Conservation (phyloP, 2,329 filamentous ascomycete genomes). For the Parastagonospora nodorum region DNA sequence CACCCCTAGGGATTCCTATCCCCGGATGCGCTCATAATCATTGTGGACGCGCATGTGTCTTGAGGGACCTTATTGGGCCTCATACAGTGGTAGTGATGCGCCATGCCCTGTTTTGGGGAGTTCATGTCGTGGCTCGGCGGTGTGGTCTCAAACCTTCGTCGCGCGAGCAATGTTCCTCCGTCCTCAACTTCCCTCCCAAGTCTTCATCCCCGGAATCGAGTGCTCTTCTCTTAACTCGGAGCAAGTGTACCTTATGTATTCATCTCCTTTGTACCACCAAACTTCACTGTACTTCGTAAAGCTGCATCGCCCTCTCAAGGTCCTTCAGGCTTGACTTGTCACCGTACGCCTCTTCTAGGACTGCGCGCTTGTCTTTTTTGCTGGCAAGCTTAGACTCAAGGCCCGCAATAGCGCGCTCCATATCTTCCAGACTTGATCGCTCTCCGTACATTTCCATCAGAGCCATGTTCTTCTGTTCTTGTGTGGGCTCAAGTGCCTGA, state of each 20-base stretch:
- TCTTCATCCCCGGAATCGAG: constrained; percentile 2
- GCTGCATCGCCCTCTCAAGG: constrained; percentile 51
- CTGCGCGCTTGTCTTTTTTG: constrained; percentile 43
- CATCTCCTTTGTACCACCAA: background rate
- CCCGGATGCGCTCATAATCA: background rate
- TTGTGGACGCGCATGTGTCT: background rate
- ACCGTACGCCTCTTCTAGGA: constrained; percentile 55
- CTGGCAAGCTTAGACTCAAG: constrained; percentile 33
- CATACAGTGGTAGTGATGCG: background rate
- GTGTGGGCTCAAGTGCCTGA: constrained; percentile 25
- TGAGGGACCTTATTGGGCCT: background rate
- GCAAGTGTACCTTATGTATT: constrained; percentile 7
- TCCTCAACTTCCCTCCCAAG: background rate
- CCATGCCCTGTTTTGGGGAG: background rate
- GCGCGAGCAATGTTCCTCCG: constrained; percentile 8
- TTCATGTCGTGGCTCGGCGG: constrained; percentile 6
- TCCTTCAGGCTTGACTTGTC: constrained; percentile 51
- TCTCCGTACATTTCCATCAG: constrained; percentile 39
- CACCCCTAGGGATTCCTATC: background rate
- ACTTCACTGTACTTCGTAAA: constrained; percentile 50
- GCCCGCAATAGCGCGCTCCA: constrained; percentile 37
- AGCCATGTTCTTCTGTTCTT: constrained; percentile 37
- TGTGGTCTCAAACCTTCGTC: constrained; percentile 16
- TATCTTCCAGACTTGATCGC: constrained; percentile 39
- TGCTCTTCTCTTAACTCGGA: constrained; percentile 6